Conservation (phyloP, 2,329 filamentous ascomycete genomes). For the Hypoxylon rubiginosum region DNA sequence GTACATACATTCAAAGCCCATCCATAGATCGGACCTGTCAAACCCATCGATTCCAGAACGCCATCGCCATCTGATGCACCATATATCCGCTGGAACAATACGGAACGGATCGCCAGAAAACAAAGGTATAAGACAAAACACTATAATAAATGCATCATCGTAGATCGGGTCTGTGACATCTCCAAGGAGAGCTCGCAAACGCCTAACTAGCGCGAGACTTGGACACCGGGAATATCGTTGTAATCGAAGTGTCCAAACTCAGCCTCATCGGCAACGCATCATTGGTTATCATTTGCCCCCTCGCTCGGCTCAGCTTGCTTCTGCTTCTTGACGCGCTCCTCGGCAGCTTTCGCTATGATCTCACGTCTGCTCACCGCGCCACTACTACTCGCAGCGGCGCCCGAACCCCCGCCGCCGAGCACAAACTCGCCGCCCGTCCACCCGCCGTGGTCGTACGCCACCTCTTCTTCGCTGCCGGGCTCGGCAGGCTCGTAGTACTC, state of each 20-base stretch:
- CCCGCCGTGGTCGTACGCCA: slow-evolving; percentile 76
- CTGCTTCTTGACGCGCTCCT: slow-evolving; percentile 71
- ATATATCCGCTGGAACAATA: neutral
- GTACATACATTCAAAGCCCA: neutral
- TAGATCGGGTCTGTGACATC: neutral
- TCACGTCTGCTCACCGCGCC: slow-evolving; percentile 79
- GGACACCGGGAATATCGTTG: neutral
- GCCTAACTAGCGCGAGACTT: neutral
- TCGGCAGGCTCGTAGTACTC: slow-evolving; percentile 71
- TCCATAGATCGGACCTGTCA: neutral
- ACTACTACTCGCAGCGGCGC: slow-evolving; percentile 47
- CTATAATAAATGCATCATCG: neutral
- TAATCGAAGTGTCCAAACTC: neutral
- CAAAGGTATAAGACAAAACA: neutral
- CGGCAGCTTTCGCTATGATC: slow-evolving; percentile 79
- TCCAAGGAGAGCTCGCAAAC: neutral
- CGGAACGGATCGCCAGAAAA: neutral
- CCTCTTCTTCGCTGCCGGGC: slow-evolving; percentile 60
- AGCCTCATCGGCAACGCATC: neutral
- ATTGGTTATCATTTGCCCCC: slow-evolving; percentile 32
- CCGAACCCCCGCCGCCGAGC: slow-evolving; percentile 66
- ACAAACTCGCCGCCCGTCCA: slow-evolving; percentile 87
- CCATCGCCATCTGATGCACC: slow-evolving; percentile 27
- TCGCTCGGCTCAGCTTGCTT: slow-evolving; percentile 41
- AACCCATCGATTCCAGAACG: slow-evolving; percentile 12